These are phyloP conservation scores for Monosporascus sp. DNA, from an alignment of 2,329 filamentous ascomycete species.

Conservation along the genomic window DNA sequence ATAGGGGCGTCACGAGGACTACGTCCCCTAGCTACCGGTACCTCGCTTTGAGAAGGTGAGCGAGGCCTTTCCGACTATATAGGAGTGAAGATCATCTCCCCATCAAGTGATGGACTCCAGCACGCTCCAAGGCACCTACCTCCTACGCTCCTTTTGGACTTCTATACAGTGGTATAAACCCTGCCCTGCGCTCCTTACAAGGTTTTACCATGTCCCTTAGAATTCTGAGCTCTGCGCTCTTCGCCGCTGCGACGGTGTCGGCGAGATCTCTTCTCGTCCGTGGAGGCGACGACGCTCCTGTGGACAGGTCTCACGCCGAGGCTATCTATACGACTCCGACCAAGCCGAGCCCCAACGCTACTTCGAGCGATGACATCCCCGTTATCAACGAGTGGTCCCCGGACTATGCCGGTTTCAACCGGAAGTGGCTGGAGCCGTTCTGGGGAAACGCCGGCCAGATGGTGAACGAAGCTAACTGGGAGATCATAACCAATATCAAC, in stretches of 20 bases:
- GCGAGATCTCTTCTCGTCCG: too few species aligned
- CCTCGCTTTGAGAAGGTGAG: neutral
- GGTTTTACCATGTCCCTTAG: neutral
- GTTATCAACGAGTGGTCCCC: constrained; percentile 25
- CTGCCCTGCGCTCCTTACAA: neutral
- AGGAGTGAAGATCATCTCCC: neutral
- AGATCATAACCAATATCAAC: constrained; percentile 38
- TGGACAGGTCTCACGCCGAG: too few species aligned
- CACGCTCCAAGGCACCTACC: neutral
- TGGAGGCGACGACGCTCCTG: too few species aligned
- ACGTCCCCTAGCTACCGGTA: neutral
- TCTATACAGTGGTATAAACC: neutral
- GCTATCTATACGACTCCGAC: too few species aligned
- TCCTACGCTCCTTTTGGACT: neutral
- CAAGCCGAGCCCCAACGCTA: too few species aligned
- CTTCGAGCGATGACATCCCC: constrained; percentile 5
- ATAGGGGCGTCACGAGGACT: neutral
- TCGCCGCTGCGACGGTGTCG: too few species aligned
- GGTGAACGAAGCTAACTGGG: constrained; percentile 39
- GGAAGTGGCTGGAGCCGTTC: constrained; percentile 44
- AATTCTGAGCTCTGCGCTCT: neutral
- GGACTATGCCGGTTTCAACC: constrained; percentile 33
- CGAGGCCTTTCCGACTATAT: neutral
- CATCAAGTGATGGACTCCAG: neutral
- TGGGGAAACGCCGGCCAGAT: constrained; percentile 32